Conservation (phyloP, 768 basidiomycete species). For the Galerina sulciceps region DNA sequence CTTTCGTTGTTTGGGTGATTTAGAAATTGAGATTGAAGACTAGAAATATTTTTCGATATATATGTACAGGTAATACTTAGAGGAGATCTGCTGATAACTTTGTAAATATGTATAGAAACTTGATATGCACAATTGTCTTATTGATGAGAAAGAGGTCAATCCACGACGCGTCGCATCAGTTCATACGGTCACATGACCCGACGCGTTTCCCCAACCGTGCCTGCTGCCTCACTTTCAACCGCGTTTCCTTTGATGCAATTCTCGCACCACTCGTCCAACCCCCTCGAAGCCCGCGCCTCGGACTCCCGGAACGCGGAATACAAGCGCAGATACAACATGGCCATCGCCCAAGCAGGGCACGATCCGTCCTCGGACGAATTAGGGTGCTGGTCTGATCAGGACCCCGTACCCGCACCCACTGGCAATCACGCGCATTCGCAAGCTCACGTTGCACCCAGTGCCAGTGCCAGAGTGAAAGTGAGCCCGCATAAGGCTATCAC, state of each 20-base stretch:
- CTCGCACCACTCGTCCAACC: constrained; percentile 37
- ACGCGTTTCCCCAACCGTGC: constrained; percentile 2
- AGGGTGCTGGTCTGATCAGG: constrained; percentile 3
- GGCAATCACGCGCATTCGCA: constrained; percentile 27
- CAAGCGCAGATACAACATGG: constrained; percentile 3
- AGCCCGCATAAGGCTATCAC: not conserved
- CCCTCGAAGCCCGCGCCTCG: constrained; percentile 29
- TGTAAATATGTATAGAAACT: too few species aligned
- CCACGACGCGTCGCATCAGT: too few species aligned
- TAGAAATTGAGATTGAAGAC: too few species aligned
- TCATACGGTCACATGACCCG: constrained; percentile 1
- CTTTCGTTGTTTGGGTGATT: constrained; percentile 16
- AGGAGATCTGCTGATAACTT: too few species aligned
- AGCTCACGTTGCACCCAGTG: too few species aligned
- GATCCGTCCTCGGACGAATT: constrained; percentile 24
- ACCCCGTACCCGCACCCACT: too few species aligned
- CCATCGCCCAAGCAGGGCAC: not conserved
- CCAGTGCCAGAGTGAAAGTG: too few species aligned
- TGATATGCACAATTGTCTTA: too few species aligned
- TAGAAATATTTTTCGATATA: too few species aligned
- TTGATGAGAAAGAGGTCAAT: too few species aligned
- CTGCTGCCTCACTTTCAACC: not conserved
- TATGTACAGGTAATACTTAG: too few species aligned
- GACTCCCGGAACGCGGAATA: constrained; percentile 25
- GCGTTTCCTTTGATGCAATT: constrained; percentile 10